Conservation (phyloP, 2,329 filamentous ascomycete species). For the Westerdykella sp. region DNA sequence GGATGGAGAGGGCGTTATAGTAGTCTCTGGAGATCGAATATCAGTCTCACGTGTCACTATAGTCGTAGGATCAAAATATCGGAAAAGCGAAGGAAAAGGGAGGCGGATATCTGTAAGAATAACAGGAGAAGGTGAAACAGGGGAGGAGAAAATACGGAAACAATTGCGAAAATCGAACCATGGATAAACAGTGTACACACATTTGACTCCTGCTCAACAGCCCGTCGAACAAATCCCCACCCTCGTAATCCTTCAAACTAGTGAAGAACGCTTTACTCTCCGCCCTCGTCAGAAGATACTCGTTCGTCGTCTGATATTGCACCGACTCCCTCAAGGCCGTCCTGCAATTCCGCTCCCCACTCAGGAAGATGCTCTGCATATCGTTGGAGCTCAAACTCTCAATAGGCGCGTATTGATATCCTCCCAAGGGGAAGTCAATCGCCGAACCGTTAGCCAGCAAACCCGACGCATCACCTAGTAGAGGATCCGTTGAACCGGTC, state of each 20-base stretch:
- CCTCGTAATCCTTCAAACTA: slow-evolving; percentile 29
- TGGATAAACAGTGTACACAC: slow-evolving; percentile 11
- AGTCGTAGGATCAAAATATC: background rate
- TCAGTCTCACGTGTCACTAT: background rate
- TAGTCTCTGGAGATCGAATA: slow-evolving; percentile 39
- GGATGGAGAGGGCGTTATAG: slow-evolving; percentile 49
- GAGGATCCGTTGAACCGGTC: background rate
- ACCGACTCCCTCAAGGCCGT: slow-evolving; percentile 31
- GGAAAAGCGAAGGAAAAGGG: background rate
- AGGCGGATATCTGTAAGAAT: too few relatives aligned
- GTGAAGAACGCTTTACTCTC: slow-evolving; percentile 42
- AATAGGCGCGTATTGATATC: slow-evolving; percentile 54
- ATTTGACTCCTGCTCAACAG: slow-evolving; percentile 31
- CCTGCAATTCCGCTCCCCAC: slow-evolving; percentile 44
- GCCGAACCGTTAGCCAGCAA: slow-evolving; percentile 45
- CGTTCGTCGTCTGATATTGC: slow-evolving; percentile 39
- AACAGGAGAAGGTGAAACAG: too few relatives aligned
- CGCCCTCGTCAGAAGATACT: slow-evolving; percentile 37
- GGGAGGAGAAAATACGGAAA: background rate
- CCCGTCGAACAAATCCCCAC: slow-evolving; percentile 39
- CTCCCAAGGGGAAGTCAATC: slow-evolving; percentile 45
- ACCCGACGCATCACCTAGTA: slow-evolving; percentile 27
- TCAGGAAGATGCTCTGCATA: slow-evolving; percentile 46
- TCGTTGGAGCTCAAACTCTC: slow-evolving; percentile 41
- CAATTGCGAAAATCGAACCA: background rate